phyloP scores from a whole-genome alignment of 257 asterid genomes.

The Lycium barbarum region DNA sequence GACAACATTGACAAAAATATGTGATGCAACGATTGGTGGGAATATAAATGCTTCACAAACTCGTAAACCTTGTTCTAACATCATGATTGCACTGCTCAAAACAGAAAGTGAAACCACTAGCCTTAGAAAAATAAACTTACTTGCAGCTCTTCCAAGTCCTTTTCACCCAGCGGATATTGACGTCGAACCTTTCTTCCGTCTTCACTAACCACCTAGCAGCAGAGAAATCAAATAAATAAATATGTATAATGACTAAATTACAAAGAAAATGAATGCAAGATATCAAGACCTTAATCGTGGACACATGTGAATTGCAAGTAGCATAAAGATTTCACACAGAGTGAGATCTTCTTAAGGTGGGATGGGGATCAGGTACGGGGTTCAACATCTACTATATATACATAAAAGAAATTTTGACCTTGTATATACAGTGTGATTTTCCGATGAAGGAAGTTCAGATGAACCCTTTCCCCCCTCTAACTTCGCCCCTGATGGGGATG shows the following conservation, averaged over 20 bases:
- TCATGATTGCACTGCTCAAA: background rate
- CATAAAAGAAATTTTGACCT: background rate
- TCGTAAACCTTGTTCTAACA: background rate
- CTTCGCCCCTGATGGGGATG: background rate
- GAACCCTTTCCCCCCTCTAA: background rate
- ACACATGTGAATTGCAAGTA: background rate
- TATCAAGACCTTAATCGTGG: background rate
- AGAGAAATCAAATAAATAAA: slow-evolving; percentile 1
- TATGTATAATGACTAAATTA: background rate
- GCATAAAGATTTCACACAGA: background rate
- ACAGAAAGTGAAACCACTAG: background rate
- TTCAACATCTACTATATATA: background rate
- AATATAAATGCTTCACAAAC: background rate
- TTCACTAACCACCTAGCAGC: slow-evolving; percentile 73
- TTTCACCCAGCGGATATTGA: slow-evolving; percentile 62
- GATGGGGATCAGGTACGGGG: no score
- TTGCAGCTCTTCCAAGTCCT: slow-evolving; percentile 88
- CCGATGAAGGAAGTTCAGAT: background rate
- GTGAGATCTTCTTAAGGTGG: no score
- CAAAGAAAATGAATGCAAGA: background rate
- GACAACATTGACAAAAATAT: background rate
- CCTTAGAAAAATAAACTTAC: slow-evolving; percentile 45
- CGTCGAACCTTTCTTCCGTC: slow-evolving; percentile 88
- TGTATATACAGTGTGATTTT: background rate
- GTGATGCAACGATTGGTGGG: background rate